A percentile compares a stretch with the other conserved stretches of the same genome.
These are phyloP conservation scores for Geotrichum aggregatum DNA, from an alignment of 1,139 yeast species.

Conservation along the genomic window DNA sequence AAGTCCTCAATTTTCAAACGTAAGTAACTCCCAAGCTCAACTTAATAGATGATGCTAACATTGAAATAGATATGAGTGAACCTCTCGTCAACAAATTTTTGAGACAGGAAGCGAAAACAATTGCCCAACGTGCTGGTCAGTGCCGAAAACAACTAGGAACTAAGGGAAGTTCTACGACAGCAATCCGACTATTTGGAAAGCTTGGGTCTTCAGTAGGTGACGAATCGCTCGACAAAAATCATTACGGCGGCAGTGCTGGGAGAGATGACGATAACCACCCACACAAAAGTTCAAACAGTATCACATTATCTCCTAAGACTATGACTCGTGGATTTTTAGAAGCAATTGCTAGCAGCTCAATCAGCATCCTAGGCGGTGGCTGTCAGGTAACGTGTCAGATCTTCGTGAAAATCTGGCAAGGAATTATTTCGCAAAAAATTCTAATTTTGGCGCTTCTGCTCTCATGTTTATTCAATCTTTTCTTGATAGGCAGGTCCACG, in stretches of 20 bases:
- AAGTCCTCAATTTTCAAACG: constrained; percentile 28
- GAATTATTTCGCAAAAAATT: constrained; percentile 4
- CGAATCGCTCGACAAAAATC: background rate
- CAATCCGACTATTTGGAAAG: constrained; percentile 67
- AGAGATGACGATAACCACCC: no score
- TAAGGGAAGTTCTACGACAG: constrained; percentile 59
- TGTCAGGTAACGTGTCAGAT: constrained; percentile 2
- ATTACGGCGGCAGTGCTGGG: background rate
- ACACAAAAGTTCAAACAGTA: no score
- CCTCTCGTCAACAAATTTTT: constrained; percentile 30
- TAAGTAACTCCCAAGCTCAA: background rate
- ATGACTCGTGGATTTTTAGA: constrained; percentile 6
- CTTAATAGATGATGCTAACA: background rate
- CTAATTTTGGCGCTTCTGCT: constrained; percentile 39
- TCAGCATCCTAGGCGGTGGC: constrained; percentile 10
- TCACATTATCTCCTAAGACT: background rate
- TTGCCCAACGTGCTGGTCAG: constrained; percentile 28
- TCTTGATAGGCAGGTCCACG: constrained; percentile 51
- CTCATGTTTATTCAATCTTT: constrained; percentile 51
- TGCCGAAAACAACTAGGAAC: constrained; percentile 43
- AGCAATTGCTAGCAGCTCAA: constrained; percentile 2
- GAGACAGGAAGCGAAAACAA: constrained; percentile 30
- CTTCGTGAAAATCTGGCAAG: background rate
- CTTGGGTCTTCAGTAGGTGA: constrained; percentile 37
- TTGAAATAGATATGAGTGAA: constrained; percentile 26